Evolutionary conservation across 176 grass and related monocot genomes (phyloP).

Genomic region (Puccinellia tenuiflora): DNA sequence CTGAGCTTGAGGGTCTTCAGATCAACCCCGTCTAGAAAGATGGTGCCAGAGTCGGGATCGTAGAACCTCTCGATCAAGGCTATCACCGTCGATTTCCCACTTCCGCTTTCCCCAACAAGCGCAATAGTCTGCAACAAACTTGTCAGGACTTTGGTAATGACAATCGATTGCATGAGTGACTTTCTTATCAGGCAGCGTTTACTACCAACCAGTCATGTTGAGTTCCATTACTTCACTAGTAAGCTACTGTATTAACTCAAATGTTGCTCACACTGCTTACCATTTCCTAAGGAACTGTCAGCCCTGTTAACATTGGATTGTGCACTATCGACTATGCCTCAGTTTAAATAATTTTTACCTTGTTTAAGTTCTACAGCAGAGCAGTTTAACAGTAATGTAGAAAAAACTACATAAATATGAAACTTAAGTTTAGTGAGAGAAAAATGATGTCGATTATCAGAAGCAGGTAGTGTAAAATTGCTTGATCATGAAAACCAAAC

Average conservation of each 20-base stretch:
- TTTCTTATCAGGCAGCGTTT: not conserved
- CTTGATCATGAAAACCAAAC: not conserved
- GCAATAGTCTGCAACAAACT: constrained; percentile 53
- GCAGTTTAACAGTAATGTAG: not conserved
- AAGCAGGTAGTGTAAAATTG: not conserved
- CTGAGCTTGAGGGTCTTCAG: constrained; percentile 50
- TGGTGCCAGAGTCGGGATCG: constrained; percentile 47
- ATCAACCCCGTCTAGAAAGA: constrained; percentile 47
- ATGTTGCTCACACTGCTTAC: not conserved
- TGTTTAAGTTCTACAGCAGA: not conserved
- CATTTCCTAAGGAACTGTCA: not conserved
- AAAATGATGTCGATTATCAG: not conserved
- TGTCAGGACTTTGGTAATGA: not conserved
- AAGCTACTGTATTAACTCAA: not conserved
- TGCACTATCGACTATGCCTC: not conserved
- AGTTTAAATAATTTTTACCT: not conserved
- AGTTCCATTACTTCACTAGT: not conserved
- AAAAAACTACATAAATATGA: not conserved
- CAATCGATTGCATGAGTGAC: not conserved
- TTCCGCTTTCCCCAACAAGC: constrained; percentile 75
- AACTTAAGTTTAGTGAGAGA: not conserved
- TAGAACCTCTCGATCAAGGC: constrained; percentile 76
- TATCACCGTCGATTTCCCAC: constrained; percentile 78
- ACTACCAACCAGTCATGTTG: not conserved
- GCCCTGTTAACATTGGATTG: not conserved